Evolutionary conservation across 352 stramenopile genomes (phyloP).

Genomic region (Phytophthora cryptogea): DNA sequence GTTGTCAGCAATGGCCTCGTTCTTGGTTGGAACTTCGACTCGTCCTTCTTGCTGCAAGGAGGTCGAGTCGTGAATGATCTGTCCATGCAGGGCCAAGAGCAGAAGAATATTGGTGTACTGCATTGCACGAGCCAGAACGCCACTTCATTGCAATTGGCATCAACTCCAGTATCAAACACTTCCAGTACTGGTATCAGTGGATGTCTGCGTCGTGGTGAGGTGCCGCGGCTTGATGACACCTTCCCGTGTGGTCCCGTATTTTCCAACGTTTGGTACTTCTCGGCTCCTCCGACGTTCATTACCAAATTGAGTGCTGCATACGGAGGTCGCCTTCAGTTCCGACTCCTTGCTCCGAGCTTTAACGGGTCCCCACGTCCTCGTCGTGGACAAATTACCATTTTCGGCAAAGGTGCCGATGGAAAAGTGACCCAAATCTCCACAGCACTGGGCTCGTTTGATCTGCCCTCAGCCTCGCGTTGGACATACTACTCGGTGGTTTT

Average conservation of each 20-base stretch:
- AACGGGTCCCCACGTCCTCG: slow-evolving; percentile 60
- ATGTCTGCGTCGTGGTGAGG: slow-evolving; percentile 38
- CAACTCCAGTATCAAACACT: slow-evolving; percentile 2
- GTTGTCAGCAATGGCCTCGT: slow-evolving; percentile 61
- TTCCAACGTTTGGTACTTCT: slow-evolving; percentile 74
- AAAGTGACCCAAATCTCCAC: slow-evolving; percentile 44
- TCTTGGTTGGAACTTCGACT: slow-evolving; percentile 71
- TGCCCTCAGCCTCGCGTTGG: slow-evolving; percentile 49
- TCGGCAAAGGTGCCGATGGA: slow-evolving; percentile 16
- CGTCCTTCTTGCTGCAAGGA: slow-evolving; percentile 26
- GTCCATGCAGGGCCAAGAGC: slow-evolving; percentile 45
- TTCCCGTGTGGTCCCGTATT: slow-evolving; percentile 76
- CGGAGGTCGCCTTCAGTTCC: slow-evolving; percentile 68
- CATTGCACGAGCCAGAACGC: slow-evolving; percentile 22
- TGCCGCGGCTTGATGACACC: slow-evolving; percentile 44
- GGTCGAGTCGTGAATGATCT: slow-evolving; percentile 48
- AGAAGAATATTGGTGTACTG: slow-evolving; percentile 51
- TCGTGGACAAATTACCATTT: slow-evolving; percentile 62
- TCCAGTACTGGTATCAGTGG: slow-evolving; percentile 1
- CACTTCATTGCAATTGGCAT: slow-evolving; percentile 1
- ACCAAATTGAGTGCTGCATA: slow-evolving; percentile 45
- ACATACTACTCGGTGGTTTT: slow-evolving; percentile 68
- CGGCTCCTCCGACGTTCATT: slow-evolving; percentile 39
- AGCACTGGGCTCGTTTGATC: slow-evolving; percentile 53
- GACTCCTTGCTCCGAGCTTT: slow-evolving; percentile 68